Evolutionary conservation across 192 early-diverging fungal genomes (phyloP).

Genomic region (Thoreauomyces humboldtii): DNA sequence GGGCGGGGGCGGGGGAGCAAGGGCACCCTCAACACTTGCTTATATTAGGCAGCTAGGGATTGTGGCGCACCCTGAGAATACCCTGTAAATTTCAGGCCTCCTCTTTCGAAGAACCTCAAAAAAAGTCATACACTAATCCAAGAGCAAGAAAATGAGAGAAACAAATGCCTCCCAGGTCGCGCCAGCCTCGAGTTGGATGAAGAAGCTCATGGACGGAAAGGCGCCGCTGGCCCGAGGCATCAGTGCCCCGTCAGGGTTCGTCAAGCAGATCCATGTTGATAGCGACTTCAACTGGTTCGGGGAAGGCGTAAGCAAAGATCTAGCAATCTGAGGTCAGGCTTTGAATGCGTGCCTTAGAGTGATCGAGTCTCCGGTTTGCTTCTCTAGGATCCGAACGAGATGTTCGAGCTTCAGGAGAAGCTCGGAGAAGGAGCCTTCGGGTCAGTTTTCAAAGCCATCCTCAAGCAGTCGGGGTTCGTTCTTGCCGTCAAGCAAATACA

Average conservation of each 20-base stretch:
- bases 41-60: too few relatives aligned
- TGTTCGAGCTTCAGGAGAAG: constrained; percentile 44
- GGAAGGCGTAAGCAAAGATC: constrained; percentile 15
- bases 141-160: too few relatives aligned
- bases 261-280: constrained; percentile 30
- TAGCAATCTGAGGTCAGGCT: background rate
- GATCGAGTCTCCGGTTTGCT: background rate
- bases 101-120: too few relatives aligned
- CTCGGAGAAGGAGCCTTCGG: constrained; percentile 52
- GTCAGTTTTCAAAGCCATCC: constrained; percentile 38
- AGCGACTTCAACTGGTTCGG: constrained; percentile 34
- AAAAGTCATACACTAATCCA: too few relatives aligned
- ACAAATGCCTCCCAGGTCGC: too few relatives aligned
- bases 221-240: constrained; percentile 9
- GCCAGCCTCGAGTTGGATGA: background rate
- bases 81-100: too few relatives aligned
- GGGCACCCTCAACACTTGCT: too few relatives aligned
- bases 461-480: constrained; percentile 40
- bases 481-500: constrained; percentile 47
- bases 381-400: constrained; percentile 36
- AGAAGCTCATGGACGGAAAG: background rate
- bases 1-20: too few relatives aligned
- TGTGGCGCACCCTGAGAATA: too few relatives aligned
- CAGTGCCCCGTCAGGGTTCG: constrained; percentile 27
- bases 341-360: background rate